These are phyloP conservation scores for Tetracentron sinense DNA, from an alignment of 164 flowering plant genomes.

Conservation along the genomic window DNA sequence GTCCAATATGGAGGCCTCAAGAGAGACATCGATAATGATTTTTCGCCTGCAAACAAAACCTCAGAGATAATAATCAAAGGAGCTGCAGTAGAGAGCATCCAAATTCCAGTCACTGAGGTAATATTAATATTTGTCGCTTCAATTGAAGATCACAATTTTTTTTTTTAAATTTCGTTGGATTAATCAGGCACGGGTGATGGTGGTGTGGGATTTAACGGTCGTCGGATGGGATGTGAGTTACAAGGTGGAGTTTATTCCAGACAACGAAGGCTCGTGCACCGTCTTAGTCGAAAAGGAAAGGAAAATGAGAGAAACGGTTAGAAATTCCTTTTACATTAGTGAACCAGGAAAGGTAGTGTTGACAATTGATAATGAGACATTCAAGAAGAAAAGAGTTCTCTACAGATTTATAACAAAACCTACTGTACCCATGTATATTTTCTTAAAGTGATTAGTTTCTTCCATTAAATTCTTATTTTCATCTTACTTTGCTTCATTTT, in stretches of 20 bases:
- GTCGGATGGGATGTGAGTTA: slow-evolving; percentile 65
- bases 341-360: slow-evolving; percentile 78
- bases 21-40: slow-evolving; percentile 56
- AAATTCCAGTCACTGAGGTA: slow-evolving; percentile 61
- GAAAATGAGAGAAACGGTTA: slow-evolving; percentile 34
- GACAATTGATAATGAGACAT: slow-evolving; percentile 41
- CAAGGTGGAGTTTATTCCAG: slow-evolving; percentile 83
- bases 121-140: neutral
- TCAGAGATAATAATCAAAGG: slow-evolving; percentile 32
- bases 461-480: neutral
- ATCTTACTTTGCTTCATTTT: neutral
- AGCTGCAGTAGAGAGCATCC: slow-evolving; percentile 29
- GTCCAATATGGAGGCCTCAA: slow-evolving; percentile 73
- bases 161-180: neutral
- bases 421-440: slow-evolving; percentile 42
- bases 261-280: slow-evolving; percentile 72
- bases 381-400: slow-evolving; percentile 53
- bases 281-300: slow-evolving; percentile 42
- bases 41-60: slow-evolving; percentile 37
- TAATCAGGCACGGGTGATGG: slow-evolving; percentile 49
- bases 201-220: slow-evolving; percentile 65
- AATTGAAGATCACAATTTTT: neutral
- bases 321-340: slow-evolving; percentile 63
- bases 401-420: slow-evolving; percentile 57
- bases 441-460: slow-evolving; percentile 4